Percentiles rank a stretch among this genome's conserved stretches.
These are phyloP conservation scores for Melastoma malabathricum DNA, from an alignment of 345 rosid species.

Conservation along the genomic window DNA sequence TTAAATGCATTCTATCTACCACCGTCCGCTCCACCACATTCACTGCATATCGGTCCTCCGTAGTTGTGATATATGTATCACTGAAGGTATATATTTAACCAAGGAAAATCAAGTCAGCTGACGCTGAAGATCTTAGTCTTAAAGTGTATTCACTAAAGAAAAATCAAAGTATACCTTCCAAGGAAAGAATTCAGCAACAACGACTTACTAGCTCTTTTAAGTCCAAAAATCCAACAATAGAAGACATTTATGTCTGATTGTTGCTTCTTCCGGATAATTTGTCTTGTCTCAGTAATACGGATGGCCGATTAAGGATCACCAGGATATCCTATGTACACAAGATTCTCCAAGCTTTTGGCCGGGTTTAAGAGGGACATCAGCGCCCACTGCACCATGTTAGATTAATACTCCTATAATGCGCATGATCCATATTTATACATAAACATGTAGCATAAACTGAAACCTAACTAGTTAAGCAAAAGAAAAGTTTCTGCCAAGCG, in stretches of 20 bases:
- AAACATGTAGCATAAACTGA: no score
- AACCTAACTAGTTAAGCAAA: no score
- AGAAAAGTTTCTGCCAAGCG: no score
- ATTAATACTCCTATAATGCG: not conserved
- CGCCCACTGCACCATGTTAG: constrained; percentile 52
- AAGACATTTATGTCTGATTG: constrained; percentile 57
- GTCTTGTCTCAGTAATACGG: constrained; percentile 49
- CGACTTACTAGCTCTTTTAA: constrained; percentile 63
- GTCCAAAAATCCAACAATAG: constrained; percentile 82
- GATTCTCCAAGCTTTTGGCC: constrained; percentile 48
- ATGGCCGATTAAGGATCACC: constrained; percentile 43
- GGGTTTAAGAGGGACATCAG: constrained; percentile 81
- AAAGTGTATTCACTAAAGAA: not conserved
- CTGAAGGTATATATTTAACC: constrained; percentile 36
- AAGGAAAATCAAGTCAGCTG: no score
- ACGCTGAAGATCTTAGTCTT: no score
- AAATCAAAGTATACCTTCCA: constrained; percentile 42
- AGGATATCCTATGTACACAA: constrained; percentile 51
- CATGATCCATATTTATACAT: not conserved
- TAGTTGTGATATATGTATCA: constrained; percentile 26
- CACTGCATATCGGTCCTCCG: constrained; percentile 51
- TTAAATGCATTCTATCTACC: constrained; percentile 29
- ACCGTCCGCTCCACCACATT: constrained; percentile 61
- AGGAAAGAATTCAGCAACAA: constrained; percentile 52
- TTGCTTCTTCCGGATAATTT: constrained; percentile 53